Percentiles rank a stretch among this genome's conserved stretches.
Conservation (phyloP, 768 basidiomycete genomes). For the Phylloporus scabripes region DNA sequence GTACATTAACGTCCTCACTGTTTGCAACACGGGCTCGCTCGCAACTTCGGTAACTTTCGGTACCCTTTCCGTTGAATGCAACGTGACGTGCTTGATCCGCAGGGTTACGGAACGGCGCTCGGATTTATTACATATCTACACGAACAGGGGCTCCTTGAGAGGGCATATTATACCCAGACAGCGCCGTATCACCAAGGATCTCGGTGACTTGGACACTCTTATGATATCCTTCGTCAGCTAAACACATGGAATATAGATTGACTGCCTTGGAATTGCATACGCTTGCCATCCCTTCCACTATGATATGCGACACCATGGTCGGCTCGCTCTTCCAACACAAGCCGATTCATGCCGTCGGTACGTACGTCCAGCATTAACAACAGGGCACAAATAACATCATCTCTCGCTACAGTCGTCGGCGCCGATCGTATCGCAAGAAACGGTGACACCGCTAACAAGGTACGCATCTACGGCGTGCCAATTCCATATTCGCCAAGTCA, state of each 20-base stretch:
- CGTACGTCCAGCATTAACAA: slow-evolving; percentile 2
- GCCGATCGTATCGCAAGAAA: slow-evolving; percentile 88
- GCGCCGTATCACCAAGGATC: slow-evolving; percentile 94
- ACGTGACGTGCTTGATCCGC: slow-evolving; percentile 2
- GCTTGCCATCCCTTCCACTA: slow-evolving; percentile 77
- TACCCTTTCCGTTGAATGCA: slow-evolving; percentile 1
- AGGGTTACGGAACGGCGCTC: slow-evolving; percentile 95
- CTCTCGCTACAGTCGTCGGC: slow-evolving; percentile 55
- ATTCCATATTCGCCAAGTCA: neutral
- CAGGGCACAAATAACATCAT: neutral
- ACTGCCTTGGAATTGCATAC: slow-evolving; percentile 88
- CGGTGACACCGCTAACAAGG: slow-evolving; percentile 97
- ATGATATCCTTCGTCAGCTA: neutral
- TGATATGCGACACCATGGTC: slow-evolving; percentile 98
- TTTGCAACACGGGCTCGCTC: slow-evolving; percentile 96
- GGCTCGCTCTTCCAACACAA: slow-evolving; percentile 90
- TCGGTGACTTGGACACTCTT: slow-evolving; percentile 36
- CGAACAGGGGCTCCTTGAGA: slow-evolving; percentile 68
- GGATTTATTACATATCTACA: slow-evolving; percentile 90
- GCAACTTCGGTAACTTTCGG: slow-evolving; percentile 69
- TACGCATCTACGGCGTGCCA: slow-evolving; percentile 11
- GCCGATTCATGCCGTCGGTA: slow-evolving; percentile 76
- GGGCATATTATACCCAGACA: slow-evolving; percentile 91
- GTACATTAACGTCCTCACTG: slow-evolving; percentile 78
- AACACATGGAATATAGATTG: slow-evolving; percentile 42